A percentile compares a stretch with the other conserved stretches of the same genome.
Evolutionary conservation across 2,329 filamentous ascomycete genomes (phyloP).

Genomic region (Fusarium penzigii): DNA sequence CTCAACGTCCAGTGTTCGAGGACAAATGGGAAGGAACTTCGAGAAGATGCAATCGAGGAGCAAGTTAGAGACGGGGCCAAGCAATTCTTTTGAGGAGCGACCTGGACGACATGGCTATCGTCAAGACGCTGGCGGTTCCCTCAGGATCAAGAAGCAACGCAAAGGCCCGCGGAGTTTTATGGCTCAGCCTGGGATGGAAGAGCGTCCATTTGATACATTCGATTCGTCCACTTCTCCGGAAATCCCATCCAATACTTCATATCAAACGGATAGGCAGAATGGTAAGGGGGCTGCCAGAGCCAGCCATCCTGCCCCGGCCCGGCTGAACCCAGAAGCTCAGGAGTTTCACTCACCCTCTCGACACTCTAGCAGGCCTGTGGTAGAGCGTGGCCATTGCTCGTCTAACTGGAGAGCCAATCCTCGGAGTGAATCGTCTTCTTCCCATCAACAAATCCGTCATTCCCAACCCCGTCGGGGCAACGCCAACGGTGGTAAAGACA

Average conservation of each 20-base stretch:
- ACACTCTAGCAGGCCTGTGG: not conserved
- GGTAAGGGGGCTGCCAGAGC: not conserved
- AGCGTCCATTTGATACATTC: conserved; percentile 8
- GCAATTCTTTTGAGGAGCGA: conserved; percentile 5
- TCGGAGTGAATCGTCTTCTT: not conserved
- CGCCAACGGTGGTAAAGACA: not conserved
- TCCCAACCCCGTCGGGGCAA: not conserved
- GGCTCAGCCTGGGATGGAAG: conserved; percentile 15
- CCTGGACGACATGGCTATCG: conserved; percentile 26
- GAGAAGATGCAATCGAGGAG: no score
- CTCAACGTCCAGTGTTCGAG: no score
- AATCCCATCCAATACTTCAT: conserved; percentile 12
- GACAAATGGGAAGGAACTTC: no score
- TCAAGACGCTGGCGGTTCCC: conserved; percentile 34
- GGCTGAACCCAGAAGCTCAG: conserved; percentile 20
- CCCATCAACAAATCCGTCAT: not conserved
- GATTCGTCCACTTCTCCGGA: conserved; percentile 13
- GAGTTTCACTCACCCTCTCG: conserved; percentile 27
- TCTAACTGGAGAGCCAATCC: not conserved
- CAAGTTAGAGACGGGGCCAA: not conserved
- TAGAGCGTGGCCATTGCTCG: not conserved
- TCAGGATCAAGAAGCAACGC: conserved; percentile 34
- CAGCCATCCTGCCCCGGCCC: conserved; percentile 4
- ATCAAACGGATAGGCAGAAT: not conserved
- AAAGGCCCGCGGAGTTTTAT: conserved; percentile 18